These are phyloP conservation scores for Pichia sporocuriosa DNA, from an alignment of 805 yeast genomes.

Conservation along the genomic window DNA sequence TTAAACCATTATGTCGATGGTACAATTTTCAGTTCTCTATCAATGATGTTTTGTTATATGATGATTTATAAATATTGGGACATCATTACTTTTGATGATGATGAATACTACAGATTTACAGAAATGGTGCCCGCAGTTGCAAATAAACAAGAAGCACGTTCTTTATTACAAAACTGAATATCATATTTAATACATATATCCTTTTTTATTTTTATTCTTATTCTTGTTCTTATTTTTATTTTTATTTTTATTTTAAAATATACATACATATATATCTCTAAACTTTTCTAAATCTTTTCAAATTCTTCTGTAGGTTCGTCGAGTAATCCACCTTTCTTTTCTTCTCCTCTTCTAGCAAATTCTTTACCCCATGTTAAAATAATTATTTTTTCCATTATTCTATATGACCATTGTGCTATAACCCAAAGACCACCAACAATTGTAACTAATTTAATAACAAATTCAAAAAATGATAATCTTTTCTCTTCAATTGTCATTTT, in stretches of 20 bases:
- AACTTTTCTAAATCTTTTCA: conserved; percentile 19
- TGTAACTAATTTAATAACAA: conserved; percentile 70
- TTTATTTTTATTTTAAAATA: no score
- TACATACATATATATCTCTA: no score
- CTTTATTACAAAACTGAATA: conserved; percentile 8
- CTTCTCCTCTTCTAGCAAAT: conserved; percentile 42
- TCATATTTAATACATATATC: background rate
- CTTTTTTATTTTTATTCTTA: background rate
- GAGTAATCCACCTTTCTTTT: conserved; percentile 31
- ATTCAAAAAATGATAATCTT: conserved; percentile 71
- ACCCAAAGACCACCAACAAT: conserved; percentile 78
- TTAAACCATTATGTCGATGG: conserved; percentile 89
- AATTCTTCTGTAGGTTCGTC: conserved; percentile 25
- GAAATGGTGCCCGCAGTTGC: conserved; percentile 21
- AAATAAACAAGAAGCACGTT: conserved; percentile 14
- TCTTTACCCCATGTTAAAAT: conserved; percentile 52
- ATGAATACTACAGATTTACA: conserved; percentile 57
- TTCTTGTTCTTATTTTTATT: background rate
- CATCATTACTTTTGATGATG: conserved; percentile 88
- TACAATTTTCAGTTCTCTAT: conserved; percentile 70
- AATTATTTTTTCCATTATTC: conserved; percentile 48
- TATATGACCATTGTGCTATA: conserved; percentile 58
- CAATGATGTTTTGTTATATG: conserved; percentile 80
- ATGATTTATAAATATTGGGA: conserved; percentile 97
- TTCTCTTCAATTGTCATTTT: conserved; percentile 60